These are phyloP conservation scores for Hanseniaspora osmophila DNA, from an alignment of 805 yeast genomes.

Conservation along the genomic window DNA sequence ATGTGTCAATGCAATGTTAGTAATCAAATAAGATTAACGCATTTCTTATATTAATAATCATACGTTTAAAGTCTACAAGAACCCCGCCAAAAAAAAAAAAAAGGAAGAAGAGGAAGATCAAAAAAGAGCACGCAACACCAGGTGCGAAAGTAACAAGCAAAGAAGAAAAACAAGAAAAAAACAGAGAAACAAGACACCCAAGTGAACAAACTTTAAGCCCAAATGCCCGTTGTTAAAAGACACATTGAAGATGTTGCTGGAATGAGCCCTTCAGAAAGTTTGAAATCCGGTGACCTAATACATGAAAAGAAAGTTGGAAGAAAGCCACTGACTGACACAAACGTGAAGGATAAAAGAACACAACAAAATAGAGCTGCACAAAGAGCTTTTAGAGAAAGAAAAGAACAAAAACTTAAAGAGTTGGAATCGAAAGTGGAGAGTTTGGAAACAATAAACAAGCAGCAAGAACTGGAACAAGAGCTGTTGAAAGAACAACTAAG, in stretches of 20 bases:
- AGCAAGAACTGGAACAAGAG: slow-evolving; percentile 57
- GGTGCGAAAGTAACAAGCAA: neutral
- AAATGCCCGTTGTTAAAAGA: neutral
- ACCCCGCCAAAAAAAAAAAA: too few species aligned
- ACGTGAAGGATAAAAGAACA: slow-evolving; percentile 78
- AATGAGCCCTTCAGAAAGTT: too few species aligned
- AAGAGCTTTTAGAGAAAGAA: slow-evolving; percentile 88
- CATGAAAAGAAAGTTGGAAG: slow-evolving; percentile 51
- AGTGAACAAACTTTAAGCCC: neutral
- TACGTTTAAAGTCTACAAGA: too few species aligned
- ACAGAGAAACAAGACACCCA: neutral
- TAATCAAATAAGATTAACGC: too few species aligned
- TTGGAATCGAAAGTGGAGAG: slow-evolving; percentile 62
- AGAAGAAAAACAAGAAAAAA: neutral
- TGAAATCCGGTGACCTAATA: neutral
- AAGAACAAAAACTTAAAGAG: slow-evolving; percentile 75
- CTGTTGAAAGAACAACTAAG: slow-evolving; percentile 65
- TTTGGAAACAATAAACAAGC: slow-evolving; percentile 58
- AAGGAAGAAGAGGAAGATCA: too few species aligned
- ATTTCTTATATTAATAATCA: too few species aligned
- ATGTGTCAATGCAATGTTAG: too few species aligned
- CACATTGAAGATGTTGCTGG: too few species aligned
- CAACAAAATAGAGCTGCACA: slow-evolving; percentile 99
- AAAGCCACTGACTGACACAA: slow-evolving; percentile 57
- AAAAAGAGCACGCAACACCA: too few species aligned